Conservation (phyloP, 2,329 filamentous ascomycete genomes). For the Fusarium marasasianum region DNA sequence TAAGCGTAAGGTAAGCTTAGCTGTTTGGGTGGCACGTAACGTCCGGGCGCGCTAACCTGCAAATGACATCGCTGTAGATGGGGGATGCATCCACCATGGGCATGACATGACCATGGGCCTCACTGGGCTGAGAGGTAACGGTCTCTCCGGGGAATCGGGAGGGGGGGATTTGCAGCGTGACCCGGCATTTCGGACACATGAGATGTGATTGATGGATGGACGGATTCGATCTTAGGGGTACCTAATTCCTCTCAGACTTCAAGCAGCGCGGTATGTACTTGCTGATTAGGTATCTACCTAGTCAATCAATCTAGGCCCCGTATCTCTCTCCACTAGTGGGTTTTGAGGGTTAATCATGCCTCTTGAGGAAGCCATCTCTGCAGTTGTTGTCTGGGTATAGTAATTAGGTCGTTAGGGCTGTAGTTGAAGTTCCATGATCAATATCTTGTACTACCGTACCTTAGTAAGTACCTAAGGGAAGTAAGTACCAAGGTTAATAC, state of each 20-base stretch:
- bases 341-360: constrained; percentile 6
- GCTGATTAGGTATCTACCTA: neutral
- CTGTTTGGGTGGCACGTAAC: neutral
- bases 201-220: constrained; percentile 4
- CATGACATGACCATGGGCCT: constrained; percentile 23
- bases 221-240: neutral
- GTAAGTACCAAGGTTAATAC: neutral
- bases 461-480: neutral
- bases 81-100: constrained; percentile 20
- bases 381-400: constrained; percentile 6
- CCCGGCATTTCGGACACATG: constrained; percentile 6
- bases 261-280: neutral
- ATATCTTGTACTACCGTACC: neutral
- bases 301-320: neutral
- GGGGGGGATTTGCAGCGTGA: neutral
- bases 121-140: constrained; percentile 26
- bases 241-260: neutral
- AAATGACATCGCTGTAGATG: neutral
- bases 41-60: neutral
- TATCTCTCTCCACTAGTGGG: neutral
- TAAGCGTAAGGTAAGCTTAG: neutral
- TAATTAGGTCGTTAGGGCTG: constrained; percentile 8
- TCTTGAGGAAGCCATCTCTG: neutral
- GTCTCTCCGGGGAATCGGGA: neutral
- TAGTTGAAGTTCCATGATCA: neutral